phyloP scores from a whole-genome alignment of 2,329 filamentous ascomycete species.

The Xylariaceae sp. region DNA sequence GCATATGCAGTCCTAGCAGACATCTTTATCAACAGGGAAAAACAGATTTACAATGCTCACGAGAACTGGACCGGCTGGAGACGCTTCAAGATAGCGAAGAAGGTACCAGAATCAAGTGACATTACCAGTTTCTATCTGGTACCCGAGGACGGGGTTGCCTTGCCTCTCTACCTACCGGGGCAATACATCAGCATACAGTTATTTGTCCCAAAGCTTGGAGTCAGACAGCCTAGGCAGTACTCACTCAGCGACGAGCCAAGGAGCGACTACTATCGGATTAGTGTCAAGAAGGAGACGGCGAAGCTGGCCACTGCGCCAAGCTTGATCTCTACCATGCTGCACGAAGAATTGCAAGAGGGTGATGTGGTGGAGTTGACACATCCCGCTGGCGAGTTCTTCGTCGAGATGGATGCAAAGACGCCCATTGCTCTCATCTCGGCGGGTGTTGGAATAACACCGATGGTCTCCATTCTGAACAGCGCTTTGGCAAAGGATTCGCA shows the following conservation, averaged over 20 bases:
- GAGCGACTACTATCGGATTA: conserved; percentile 65
- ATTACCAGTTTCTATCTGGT: conserved; percentile 70
- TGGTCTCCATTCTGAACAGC: conserved; percentile 63
- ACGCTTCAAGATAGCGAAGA: conserved; percentile 55
- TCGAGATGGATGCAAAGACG: conserved; percentile 46
- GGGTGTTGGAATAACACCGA: conserved; percentile 66
- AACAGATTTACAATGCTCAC: conserved; percentile 53
- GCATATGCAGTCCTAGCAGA: conserved; percentile 71
- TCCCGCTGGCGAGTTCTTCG: conserved; percentile 61
- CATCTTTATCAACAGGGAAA: conserved; percentile 67
- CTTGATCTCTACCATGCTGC: conserved; percentile 52
- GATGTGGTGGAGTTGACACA: conserved; percentile 55
- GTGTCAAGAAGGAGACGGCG: conserved; percentile 63
- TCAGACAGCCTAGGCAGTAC: conserved; percentile 72
- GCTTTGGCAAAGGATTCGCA: conserved; percentile 28
- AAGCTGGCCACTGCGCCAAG: conserved; percentile 39
- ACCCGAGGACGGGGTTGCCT: conserved; percentile 54
- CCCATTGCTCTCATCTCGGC: conserved; percentile 66
- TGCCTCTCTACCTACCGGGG: conserved; percentile 65
- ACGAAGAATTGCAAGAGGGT: conserved; percentile 46
- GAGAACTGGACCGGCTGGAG: conserved; percentile 49
- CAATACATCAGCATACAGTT: conserved; percentile 70
- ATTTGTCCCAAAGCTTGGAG: conserved; percentile 58
- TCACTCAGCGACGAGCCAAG: conserved; percentile 61
- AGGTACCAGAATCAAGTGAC: conserved; percentile 57